Conservation (phyloP, 257 asterid species). For the Primulina huaijiensis region DNA sequence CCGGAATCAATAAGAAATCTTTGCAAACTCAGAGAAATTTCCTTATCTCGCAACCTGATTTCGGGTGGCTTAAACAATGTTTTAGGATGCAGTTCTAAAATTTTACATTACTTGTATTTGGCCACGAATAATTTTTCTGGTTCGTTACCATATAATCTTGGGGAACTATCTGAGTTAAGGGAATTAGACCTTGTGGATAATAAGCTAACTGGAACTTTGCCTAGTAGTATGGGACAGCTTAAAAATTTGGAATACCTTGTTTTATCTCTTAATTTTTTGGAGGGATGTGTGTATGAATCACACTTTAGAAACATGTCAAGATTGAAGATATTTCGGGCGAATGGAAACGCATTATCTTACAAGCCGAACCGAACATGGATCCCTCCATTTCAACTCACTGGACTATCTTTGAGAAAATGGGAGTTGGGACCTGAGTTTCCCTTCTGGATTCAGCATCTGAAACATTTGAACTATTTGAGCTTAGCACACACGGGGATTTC, state of each 20-base stretch:
- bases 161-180: neutral
- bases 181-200: conserved; percentile 14
- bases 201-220: conserved; percentile 19
- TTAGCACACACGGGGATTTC: conserved; percentile 19
- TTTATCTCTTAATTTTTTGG: conserved; percentile 17
- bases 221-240: conserved; percentile 6
- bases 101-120: conserved; percentile 6
- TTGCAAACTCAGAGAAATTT: conserved; percentile 16
- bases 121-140: conserved; percentile 15
- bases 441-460: conserved; percentile 29
- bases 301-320: conserved; percentile 23
- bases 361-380: conserved; percentile 28
- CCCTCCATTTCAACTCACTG: conserved; percentile 30
- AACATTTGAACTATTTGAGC: conserved; percentile 12
- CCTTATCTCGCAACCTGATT: conserved; percentile 9
- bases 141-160: conserved; percentile 16
- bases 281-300: conserved; percentile 23
- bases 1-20: conserved; percentile 11
- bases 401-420: conserved; percentile 22
- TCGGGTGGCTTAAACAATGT: conserved; percentile 7
- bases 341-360: conserved; percentile 9
- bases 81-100: conserved; percentile 13
- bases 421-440: conserved; percentile 29
- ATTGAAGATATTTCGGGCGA: conserved; percentile 27
- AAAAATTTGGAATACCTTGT: conserved; percentile 17